Conservation (phyloP, 2,329 filamentous ascomycete genomes). For the Alternaria arborescens region DNA sequence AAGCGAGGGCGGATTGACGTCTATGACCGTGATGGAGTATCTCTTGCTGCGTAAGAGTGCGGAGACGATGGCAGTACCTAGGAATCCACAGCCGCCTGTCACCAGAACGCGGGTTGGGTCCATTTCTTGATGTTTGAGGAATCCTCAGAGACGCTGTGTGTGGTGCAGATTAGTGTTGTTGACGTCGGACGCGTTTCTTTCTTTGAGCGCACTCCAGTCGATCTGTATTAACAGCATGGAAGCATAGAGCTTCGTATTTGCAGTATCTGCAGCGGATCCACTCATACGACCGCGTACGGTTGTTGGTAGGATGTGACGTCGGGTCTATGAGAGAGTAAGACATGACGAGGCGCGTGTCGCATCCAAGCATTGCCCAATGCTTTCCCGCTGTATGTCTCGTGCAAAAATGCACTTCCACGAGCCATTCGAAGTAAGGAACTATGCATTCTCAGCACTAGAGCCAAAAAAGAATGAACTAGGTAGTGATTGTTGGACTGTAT, state of each 20-base stretch:
- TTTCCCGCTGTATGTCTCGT: background rate
- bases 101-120: slow-evolving; percentile 49
- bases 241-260: background rate
- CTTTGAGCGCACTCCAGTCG: background rate
- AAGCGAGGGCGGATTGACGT: slow-evolving; percentile 48
- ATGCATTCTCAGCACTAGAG: background rate
- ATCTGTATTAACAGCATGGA: background rate
- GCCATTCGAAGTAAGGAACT: background rate
- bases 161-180: background rate
- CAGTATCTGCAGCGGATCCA: background rate
- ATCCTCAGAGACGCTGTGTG: background rate
- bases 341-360: background rate
- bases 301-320: background rate
- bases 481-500: background rate
- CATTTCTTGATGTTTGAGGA: slow-evolving; percentile 26
- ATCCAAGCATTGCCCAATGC: background rate
- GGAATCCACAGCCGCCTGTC: slow-evolving; percentile 59
- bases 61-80: slow-evolving; percentile 54
- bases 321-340: background rate
- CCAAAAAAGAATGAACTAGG: background rate
- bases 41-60: slow-evolving; percentile 48
- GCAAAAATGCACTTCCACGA: background rate
- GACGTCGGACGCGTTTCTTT: background rate
- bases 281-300: background rate
- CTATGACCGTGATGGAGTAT: slow-evolving; percentile 53